A percentile compares a stretch with the other conserved stretches of the same genome.
Evolutionary conservation across 169 alveolate species (phyloP).

Genomic region (Cryptosporidium tyzzeri): DNA sequence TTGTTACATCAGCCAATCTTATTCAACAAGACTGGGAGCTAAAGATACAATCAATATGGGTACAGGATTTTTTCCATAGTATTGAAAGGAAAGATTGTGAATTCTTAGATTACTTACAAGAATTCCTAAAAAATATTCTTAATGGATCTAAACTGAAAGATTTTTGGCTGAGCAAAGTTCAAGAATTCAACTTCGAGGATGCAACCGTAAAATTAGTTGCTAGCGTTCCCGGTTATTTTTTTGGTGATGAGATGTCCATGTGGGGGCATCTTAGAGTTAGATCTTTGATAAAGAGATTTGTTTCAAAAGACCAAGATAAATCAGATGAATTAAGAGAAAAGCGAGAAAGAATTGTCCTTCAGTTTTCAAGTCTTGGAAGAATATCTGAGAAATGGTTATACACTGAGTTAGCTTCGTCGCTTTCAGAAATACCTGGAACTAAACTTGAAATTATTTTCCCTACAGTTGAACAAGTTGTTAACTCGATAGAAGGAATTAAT

Average conservation of each 20-base stretch:
- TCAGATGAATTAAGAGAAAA: background rate
- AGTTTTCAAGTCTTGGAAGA: conserved; percentile 63
- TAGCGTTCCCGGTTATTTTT: conserved; percentile 63
- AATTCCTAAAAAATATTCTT: conserved; percentile 22
- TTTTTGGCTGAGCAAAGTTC: conserved; percentile 20
- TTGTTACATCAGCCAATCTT: conserved; percentile 69
- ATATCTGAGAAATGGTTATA: conserved; percentile 63
- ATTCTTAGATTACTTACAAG: conserved; percentile 7
- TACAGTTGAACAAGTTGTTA: conserved; percentile 33
- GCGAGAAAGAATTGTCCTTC: background rate
- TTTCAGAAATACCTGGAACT: background rate
- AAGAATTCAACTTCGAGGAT: conserved; percentile 25
- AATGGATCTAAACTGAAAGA: background rate
- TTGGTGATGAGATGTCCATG: background rate
- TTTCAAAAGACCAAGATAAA: background rate
- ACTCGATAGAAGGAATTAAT: conserved; percentile 32
- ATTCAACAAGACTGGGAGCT: conserved; percentile 32
- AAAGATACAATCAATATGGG: conserved; percentile 66
- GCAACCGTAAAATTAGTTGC: conserved; percentile 48
- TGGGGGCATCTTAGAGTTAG: conserved; percentile 72
- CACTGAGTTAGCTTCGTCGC: conserved; percentile 24
- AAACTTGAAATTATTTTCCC: conserved; percentile 20
- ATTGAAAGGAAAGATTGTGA: conserved; percentile 14
- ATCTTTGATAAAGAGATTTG: background rate
- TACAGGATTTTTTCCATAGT: conserved; percentile 23